phyloP scores from a whole-genome alignment of 306 rosid genomes.

The Cotoneaster glaucophyllus region DNA sequence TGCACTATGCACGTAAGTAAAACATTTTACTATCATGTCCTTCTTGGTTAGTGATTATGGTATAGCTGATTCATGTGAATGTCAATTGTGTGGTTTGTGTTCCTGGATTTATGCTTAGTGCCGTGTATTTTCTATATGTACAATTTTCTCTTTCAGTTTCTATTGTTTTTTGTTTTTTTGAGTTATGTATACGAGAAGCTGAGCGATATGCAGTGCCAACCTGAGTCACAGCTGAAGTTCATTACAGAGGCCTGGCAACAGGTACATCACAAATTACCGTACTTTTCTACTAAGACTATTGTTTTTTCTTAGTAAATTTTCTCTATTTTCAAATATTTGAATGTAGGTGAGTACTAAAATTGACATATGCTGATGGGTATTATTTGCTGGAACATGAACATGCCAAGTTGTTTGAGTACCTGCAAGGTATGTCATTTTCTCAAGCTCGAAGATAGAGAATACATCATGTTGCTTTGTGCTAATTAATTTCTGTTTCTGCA shows the following conservation, averaged over 20 bases:
- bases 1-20: slow-evolving; percentile 79
- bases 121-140: neutral
- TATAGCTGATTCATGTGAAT: neutral
- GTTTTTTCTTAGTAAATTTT: slow-evolving; percentile 8
- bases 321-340: slow-evolving; percentile 68
- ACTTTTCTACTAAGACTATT: slow-evolving; percentile 1
- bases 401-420: slow-evolving; percentile 44
- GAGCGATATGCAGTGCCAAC: slow-evolving; percentile 82
- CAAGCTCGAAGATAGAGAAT: neutral
- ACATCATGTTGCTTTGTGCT: neutral
- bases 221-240: slow-evolving; percentile 95
- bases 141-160: neutral
- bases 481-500: slow-evolving; percentile 12
- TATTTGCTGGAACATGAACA: slow-evolving; percentile 67
- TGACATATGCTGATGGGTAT: slow-evolving; percentile 93
- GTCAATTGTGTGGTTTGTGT: neutral
- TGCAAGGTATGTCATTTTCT: slow-evolving; percentile 34
- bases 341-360: slow-evolving; percentile 87
- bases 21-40: neutral
- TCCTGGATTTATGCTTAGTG: neutral
- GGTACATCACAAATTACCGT: slow-evolving; percentile 32
- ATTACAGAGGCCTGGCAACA: slow-evolving; percentile 96
- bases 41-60: neutral
- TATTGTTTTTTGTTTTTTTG: neutral
- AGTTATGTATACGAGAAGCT: slow-evolving; percentile 45